Percentiles rank a stretch among this genome's conserved stretches.
phyloP scores from a whole-genome alignment of 2,329 filamentous ascomycete genomes.

The Epicoccum nigrum region DNA sequence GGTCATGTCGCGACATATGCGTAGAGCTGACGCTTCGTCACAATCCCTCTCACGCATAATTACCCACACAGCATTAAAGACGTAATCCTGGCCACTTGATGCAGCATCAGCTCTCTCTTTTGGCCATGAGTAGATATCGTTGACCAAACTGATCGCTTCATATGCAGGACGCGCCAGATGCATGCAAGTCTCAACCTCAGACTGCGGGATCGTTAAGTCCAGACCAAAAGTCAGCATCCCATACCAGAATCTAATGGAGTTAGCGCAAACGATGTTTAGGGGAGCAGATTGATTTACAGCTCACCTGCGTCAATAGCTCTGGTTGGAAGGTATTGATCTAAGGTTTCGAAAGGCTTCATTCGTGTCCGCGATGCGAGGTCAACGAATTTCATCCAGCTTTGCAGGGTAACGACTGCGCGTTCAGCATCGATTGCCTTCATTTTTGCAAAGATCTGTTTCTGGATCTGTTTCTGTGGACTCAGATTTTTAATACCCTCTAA shows the following conservation, averaged over 20 bases:
- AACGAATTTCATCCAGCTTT: constrained; percentile 26
- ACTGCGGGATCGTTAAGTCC: constrained; percentile 47
- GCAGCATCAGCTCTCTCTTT: constrained; percentile 38
- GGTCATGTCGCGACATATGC: background rate
- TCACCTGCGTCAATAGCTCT: constrained; percentile 23
- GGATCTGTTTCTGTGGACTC: constrained; percentile 15
- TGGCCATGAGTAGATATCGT: constrained; percentile 52
- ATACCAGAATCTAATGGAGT: constrained; percentile 40
- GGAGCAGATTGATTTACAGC: constrained; percentile 15
- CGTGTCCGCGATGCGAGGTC: constrained; percentile 9
- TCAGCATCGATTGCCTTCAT: constrained; percentile 26
- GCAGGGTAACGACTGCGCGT: constrained; percentile 19
- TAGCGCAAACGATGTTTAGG: background rate
- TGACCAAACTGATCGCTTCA: constrained; percentile 42
- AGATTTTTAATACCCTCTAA: background rate
- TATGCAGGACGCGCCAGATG: constrained; percentile 31
- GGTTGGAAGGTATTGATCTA: constrained; percentile 27
- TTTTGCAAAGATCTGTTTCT: constrained; percentile 19
- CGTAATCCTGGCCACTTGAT: constrained; percentile 28
- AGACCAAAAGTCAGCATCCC: constrained; percentile 48
- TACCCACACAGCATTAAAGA: constrained; percentile 51
- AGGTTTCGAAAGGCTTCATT: constrained; percentile 8
- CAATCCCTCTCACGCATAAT: background rate
- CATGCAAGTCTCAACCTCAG: constrained; percentile 41
- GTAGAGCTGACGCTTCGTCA: background rate